Conservation (phyloP, 1,284 basidiomycete genomes). For the Ganoderma lucidum region DNA sequence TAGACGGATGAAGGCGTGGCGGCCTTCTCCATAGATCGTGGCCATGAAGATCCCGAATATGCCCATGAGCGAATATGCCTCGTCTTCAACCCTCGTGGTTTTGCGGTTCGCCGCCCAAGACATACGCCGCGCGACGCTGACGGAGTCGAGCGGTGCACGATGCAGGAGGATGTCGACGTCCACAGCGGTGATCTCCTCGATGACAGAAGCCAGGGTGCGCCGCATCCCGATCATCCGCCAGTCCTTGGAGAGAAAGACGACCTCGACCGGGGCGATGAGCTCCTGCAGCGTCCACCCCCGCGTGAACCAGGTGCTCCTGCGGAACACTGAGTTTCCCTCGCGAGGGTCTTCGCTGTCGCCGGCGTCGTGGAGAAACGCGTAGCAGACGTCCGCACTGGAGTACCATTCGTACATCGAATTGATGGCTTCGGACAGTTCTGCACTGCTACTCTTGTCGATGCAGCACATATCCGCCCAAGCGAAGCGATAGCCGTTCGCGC, state of each 20-base stretch:
- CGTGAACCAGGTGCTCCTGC: conserved; percentile 11
- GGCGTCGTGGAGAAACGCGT: conserved; percentile 18
- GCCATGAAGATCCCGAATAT: conserved; percentile 22
- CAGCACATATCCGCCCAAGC: conserved; percentile 22
- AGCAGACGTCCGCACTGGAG: conserved; percentile 17
- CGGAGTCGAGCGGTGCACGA: background rate
- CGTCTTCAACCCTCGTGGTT: conserved; percentile 21
- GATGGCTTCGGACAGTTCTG: conserved; percentile 1
- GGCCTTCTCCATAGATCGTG: conserved; percentile 19
- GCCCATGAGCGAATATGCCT: conserved; percentile 22
- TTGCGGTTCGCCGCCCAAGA: conserved; percentile 17
- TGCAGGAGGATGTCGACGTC: conserved; percentile 5
- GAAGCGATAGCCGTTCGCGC: conserved; percentile 10
- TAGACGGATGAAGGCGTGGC: conserved; percentile 17
- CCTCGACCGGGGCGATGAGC: conserved; percentile 15
- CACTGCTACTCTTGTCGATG: conserved; percentile 11
- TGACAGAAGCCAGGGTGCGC: conserved; percentile 2
- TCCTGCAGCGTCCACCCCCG: conserved; percentile 23
- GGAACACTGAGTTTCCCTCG: background rate
- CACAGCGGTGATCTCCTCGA: conserved; percentile 15
- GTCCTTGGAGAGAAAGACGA: conserved; percentile 15
- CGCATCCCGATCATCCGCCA: conserved; percentile 17
- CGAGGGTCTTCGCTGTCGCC: conserved; percentile 7
- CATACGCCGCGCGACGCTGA: conserved; percentile 19
- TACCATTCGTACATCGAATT: conserved; percentile 18